Conservation (phyloP, 352 stramenopile genomes). For the Globisporangium sylvaticum region DNA sequence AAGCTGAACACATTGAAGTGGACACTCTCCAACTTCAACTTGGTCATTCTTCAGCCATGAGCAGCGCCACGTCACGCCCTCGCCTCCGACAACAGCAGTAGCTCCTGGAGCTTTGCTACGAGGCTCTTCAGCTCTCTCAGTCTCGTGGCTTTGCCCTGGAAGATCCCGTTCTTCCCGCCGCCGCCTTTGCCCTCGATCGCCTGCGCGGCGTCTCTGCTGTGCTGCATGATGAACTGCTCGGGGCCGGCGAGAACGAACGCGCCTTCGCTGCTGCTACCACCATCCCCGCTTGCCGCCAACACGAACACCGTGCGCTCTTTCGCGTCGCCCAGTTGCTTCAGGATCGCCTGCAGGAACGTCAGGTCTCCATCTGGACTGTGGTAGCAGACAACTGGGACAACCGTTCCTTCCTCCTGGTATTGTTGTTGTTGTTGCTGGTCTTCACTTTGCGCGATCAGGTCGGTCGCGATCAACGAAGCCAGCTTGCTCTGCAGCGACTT, state of each 20-base stretch:
- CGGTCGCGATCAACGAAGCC: not conserved
- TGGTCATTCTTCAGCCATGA: not conserved
- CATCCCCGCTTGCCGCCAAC: not conserved
- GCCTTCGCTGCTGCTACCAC: not conserved
- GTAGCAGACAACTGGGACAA: not conserved
- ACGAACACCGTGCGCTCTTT: not conserved
- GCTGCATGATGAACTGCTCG: conserved; percentile 36
- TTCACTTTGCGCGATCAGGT: not conserved
- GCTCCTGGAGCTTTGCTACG: conserved; percentile 34
- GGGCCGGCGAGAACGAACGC: conserved; percentile 69
- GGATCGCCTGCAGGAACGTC: not conserved
- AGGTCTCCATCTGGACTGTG: not conserved
- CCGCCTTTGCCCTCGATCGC: conserved; percentile 73
- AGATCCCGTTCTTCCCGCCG: conserved; percentile 65
- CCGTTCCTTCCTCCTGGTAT: not conserved
- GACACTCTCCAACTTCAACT: not conserved
- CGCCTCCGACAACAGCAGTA: conserved; percentile 13
- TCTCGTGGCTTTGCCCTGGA: conserved; percentile 72
- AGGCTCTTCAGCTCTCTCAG: conserved; percentile 37
- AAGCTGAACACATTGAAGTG: not conserved
- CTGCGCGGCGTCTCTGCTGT: conserved; percentile 47
- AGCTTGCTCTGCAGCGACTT: conserved; percentile 3
- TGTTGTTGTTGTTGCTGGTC: not conserved
- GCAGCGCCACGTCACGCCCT: not conserved
- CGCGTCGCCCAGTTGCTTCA: conserved; percentile 3